These are phyloP conservation scores for Leucaena leucocephala DNA, from an alignment of 306 rosid species.

Conservation along the genomic window DNA sequence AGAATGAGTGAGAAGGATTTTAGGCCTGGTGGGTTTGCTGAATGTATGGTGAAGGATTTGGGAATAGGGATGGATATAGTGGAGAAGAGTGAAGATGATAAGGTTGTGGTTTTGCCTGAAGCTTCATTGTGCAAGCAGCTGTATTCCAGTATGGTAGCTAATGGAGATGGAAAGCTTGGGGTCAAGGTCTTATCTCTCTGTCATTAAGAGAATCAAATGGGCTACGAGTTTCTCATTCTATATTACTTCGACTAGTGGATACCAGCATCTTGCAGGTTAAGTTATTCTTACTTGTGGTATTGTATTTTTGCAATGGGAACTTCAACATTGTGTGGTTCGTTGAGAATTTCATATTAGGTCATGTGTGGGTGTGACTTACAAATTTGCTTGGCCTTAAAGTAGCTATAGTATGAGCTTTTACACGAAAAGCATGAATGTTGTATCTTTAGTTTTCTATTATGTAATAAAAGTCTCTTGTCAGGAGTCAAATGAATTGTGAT, in stretches of 20 bases:
- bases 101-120: conserved; percentile 68
- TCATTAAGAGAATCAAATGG: conserved; percentile 74
- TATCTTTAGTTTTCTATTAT: not conserved
- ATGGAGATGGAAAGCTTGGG: conserved; percentile 78
- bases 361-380: not conserved
- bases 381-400: not conserved
- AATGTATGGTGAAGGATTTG: conserved; percentile 84
- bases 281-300: not conserved
- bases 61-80: conserved; percentile 78
- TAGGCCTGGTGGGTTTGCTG: conserved; percentile 67
- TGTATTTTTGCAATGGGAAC: not conserved
- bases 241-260: not conserved
- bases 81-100: conserved; percentile 50
- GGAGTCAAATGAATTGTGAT: no score
- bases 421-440: not conserved
- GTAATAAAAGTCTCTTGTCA: no score
- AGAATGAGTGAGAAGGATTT: conserved; percentile 69
- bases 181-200: conserved; percentile 75
- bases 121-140: conserved; percentile 75
- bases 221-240: conserved; percentile 29
- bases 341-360: not conserved
- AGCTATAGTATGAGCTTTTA: not conserved
- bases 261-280: not conserved
- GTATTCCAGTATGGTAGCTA: conserved; percentile 74
- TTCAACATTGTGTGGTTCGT: not conserved